Evolutionary conservation across 306 rosid genomes (phyloP), one percentile per base, ranked within the genome.

Genomic region (Prunus mongolica): DNA sequence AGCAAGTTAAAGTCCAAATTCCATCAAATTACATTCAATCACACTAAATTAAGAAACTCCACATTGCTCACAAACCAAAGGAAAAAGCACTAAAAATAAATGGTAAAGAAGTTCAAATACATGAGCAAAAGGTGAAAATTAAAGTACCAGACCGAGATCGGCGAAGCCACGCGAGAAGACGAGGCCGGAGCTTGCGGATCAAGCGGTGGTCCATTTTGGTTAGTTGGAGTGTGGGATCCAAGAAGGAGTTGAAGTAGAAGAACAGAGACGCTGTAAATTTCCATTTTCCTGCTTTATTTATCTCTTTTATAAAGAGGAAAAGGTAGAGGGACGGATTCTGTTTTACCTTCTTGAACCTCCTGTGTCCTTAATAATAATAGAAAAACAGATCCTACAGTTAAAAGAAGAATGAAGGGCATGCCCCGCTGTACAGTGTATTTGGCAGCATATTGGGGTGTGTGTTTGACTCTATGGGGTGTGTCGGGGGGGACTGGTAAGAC

Each of bases 91-190:
- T 6, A 28, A 28, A 28, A 56, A 10, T 8, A 7, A 25, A 55
- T 20, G 9, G 6, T 8, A 50, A 66, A 30, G 32, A 60, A 27
- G 13, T 24, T 2, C 6, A 25, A 60, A 14, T 32, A 49, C 52
- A 57, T 12, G 25, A 51, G 18, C 20, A 14, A 3, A 47, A 20
- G 67, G 30, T 3, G 6, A 58, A 63, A 54, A 5, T 8, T 8
- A 69, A 25, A 63, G 65, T 73, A 93, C 98, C 89, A 28, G 89
- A 84, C n/a, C 96, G 94, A 82, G 97, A 90, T 90, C 97, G 87
- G 88, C 54, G 91, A 78, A 90, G 86, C 91, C 97, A 93, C 0
- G 85, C 74, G 69, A 90, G 96, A 60, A 93, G 91, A 52, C 58
- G 87, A 74, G 84, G 89, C 65, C 90, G 85, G 88, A 91, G 78